Evolutionary conservation across 352 stramenopile genomes (phyloP).

Genomic region (Phytophthora quininea): DNA sequence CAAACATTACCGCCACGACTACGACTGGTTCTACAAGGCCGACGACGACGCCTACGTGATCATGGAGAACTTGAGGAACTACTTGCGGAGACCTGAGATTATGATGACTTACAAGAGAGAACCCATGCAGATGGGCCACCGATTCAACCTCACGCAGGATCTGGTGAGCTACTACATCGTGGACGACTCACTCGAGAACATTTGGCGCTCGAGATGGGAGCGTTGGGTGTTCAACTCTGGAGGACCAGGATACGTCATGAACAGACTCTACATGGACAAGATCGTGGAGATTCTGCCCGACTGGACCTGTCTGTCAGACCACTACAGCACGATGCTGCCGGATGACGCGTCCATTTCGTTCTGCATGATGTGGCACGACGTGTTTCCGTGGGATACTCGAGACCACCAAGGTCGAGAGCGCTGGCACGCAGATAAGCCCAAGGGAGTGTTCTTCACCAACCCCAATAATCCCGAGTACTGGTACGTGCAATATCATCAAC

Average conservation of each 20-base stretch:
- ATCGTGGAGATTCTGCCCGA: slow-evolving; percentile 63
- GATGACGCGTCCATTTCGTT: slow-evolving; percentile 85
- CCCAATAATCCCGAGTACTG: slow-evolving; percentile 62
- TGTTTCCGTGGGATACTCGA: slow-evolving; percentile 76
- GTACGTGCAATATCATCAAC: slow-evolving; percentile 76
- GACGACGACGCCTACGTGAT: slow-evolving; percentile 88
- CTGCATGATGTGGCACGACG: slow-evolving; percentile 85
- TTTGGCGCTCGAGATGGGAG: slow-evolving; percentile 61
- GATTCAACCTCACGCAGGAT: slow-evolving; percentile 77
- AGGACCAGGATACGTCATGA: slow-evolving; percentile 80
- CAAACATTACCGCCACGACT: slow-evolving; percentile 74
- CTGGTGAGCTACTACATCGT: slow-evolving; percentile 84
- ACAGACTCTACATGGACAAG: slow-evolving; percentile 74
- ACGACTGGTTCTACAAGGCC: slow-evolving; percentile 88
- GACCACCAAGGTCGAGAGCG: slow-evolving; percentile 72
- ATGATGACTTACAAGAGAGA: slow-evolving; percentile 53
- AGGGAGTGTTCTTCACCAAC: slow-evolving; percentile 70
- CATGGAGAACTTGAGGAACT: slow-evolving; percentile 76
- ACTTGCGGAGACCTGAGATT: slow-evolving; percentile 68
- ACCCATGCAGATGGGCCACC: slow-evolving; percentile 82
- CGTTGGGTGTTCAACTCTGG: slow-evolving; percentile 86
- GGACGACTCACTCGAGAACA: slow-evolving; percentile 57
- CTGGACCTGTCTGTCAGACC: slow-evolving; percentile 67
- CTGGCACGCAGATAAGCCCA: slow-evolving; percentile 77
- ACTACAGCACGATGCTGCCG: slow-evolving; percentile 72